phyloP scores from a whole-genome alignment of 2,329 filamentous ascomycete species.

The Emergomyces pasteurianus region DNA sequence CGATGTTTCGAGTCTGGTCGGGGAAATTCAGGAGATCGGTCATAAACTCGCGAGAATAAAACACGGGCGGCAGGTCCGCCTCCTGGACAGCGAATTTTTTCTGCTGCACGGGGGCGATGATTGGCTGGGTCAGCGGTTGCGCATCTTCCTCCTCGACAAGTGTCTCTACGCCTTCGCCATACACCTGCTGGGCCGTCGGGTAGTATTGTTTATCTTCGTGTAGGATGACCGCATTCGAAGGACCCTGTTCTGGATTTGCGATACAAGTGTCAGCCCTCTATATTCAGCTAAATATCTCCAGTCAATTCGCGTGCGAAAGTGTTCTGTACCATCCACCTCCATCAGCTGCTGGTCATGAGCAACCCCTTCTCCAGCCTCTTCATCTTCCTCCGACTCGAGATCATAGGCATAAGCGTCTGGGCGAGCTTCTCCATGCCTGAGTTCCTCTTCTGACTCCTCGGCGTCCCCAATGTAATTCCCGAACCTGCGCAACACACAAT shows the following conservation, averaged over 20 bases:
- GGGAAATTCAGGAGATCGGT: slow-evolving; percentile 93
- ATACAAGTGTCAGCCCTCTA: slow-evolving; percentile 15
- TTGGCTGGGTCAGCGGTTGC: slow-evolving; percentile 81
- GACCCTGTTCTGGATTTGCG: slow-evolving; percentile 50
- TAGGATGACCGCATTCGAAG: slow-evolving; percentile 91
- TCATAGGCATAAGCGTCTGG: slow-evolving; percentile 70
- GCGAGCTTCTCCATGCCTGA: slow-evolving; percentile 59
- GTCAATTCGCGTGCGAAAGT: neutral
- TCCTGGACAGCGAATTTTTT: slow-evolving; percentile 97
- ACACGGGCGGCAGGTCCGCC: slow-evolving; percentile 74
- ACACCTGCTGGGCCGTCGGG: slow-evolving; percentile 91
- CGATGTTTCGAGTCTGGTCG: slow-evolving; percentile 85
- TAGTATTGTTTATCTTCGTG: slow-evolving; percentile 99
- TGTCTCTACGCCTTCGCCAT: slow-evolving; percentile 87
- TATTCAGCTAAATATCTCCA: neutral
- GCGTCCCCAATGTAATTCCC: slow-evolving; percentile 97
- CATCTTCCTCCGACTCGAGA: slow-evolving; percentile 53
- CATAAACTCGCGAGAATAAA: slow-evolving; percentile 85
- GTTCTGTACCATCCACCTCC: slow-evolving; percentile 64
- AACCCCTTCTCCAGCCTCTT: slow-evolving; percentile 48
- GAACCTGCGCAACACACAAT: slow-evolving; percentile 49
- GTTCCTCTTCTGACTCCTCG: slow-evolving; percentile 76
- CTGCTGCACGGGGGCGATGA: slow-evolving; percentile 81
- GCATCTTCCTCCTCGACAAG: slow-evolving; percentile 95
- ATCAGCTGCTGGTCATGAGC: slow-evolving; percentile 71